These are phyloP conservation scores for Corymbia citriodora DNA, from an alignment of 441 rosid species.

Conservation along the genomic window DNA sequence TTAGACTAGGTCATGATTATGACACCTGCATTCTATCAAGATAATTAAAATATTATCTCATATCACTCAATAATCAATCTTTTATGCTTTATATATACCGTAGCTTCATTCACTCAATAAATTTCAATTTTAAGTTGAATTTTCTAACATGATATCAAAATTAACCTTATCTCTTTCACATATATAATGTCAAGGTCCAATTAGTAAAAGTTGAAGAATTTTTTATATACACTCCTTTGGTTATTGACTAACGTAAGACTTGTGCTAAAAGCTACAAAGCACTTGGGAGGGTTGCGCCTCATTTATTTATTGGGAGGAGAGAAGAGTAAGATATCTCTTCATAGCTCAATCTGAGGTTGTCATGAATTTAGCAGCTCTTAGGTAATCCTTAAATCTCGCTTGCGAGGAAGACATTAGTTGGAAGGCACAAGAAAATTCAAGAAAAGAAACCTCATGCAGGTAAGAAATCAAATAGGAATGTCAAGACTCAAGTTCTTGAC, in stretches of 20 bases:
- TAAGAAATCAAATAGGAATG: not conserved
- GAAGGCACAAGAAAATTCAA: not conserved
- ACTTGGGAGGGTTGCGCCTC: not conserved
- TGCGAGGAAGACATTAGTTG: not conserved
- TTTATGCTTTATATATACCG: not conserved
- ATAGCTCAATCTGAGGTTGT: not conserved
- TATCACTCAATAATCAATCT: not conserved
- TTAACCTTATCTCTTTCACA: not conserved
- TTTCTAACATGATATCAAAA: not conserved
- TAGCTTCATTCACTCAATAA: not conserved
- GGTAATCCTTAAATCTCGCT: not conserved
- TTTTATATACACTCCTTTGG: not conserved
- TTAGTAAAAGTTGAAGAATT: not conserved
- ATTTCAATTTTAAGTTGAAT: not conserved
- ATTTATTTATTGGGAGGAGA: not conserved
- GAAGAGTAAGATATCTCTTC: not conserved
- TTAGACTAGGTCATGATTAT: not conserved
- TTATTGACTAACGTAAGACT: not conserved
- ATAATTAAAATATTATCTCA: not conserved
- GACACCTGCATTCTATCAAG: not conserved
- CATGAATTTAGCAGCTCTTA: not conserved
- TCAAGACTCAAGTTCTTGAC: not conserved
- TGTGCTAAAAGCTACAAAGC: not conserved
- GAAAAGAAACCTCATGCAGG: not conserved
- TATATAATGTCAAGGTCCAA: not conserved